phyloP scores from a whole-genome alignment of 1,139 yeast species.

The Blastobotrys raffinosifermentans region DNA sequence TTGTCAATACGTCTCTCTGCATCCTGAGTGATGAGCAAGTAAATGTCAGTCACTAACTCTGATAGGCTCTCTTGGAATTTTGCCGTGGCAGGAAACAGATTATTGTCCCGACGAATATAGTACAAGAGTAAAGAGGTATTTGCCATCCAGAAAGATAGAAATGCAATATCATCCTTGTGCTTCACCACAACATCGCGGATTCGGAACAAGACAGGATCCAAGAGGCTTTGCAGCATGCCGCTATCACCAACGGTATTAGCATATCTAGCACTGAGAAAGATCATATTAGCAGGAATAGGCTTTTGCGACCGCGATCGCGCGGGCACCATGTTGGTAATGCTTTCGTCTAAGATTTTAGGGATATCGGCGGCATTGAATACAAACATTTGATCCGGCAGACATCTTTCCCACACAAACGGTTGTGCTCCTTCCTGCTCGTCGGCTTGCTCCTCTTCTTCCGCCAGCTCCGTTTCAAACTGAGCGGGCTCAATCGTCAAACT shows the following conservation, averaged over 20 bases:
- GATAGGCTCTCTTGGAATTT: slow-evolving; percentile 31
- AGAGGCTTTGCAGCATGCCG: slow-evolving; percentile 31
- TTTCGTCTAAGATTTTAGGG: slow-evolving; percentile 35
- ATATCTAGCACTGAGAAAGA: slow-evolving; percentile 38
- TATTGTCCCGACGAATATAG: slow-evolving; percentile 36
- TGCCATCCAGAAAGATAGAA: slow-evolving; percentile 39
- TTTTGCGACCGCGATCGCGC: slow-evolving; percentile 34
- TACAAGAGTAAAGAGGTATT: slow-evolving; percentile 36
- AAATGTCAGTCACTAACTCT: slow-evolving; percentile 33
- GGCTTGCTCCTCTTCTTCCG: slow-evolving; percentile 13
- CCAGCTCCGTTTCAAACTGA: slow-evolving; percentile 8
- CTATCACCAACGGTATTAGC: slow-evolving; percentile 36
- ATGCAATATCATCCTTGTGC: slow-evolving; percentile 36
- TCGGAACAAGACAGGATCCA: slow-evolving; percentile 33
- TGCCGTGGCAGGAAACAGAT: slow-evolving; percentile 27
- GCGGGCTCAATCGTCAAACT: slow-evolving; percentile 20
- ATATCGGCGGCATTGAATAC: slow-evolving; percentile 35
- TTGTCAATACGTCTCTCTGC: slow-evolving; percentile 36
- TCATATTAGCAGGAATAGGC: slow-evolving; percentile 40
- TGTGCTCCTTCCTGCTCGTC: slow-evolving; percentile 15
- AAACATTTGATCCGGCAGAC: slow-evolving; percentile 38
- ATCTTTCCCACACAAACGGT: slow-evolving; percentile 35
- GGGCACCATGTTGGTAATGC: slow-evolving; percentile 35
- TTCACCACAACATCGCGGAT: slow-evolving; percentile 30
- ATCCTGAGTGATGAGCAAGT: slow-evolving; percentile 33